phyloP scores from a whole-genome alignment of 2,329 filamentous ascomycete species.

The Ilyonectria robusta region DNA sequence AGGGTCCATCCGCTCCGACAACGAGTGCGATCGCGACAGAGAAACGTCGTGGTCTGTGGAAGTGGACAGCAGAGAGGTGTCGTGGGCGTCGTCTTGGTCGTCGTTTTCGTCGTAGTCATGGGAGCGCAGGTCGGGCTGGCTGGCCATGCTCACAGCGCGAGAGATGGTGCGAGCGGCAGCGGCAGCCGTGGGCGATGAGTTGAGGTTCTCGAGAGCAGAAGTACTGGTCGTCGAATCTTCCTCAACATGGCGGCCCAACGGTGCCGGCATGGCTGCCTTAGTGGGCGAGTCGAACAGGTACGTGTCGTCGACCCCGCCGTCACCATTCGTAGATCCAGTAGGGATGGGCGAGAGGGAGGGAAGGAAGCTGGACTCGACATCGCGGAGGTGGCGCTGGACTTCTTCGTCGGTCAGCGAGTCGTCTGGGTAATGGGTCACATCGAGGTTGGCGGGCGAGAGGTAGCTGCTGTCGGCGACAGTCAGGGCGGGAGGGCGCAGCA shows the following conservation, averaged over 20 bases:
- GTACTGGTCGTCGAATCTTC: constrained; percentile 56
- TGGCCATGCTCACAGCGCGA: constrained; percentile 64
- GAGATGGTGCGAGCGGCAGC: constrained; percentile 68
- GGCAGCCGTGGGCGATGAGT: constrained; percentile 70
- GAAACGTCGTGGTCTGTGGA: constrained; percentile 49
- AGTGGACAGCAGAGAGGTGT: constrained; percentile 50
- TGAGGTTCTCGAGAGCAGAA: constrained; percentile 66
- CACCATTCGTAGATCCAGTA: constrained; percentile 56
- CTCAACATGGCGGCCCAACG: constrained; percentile 36
- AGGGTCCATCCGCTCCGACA: constrained; percentile 56
- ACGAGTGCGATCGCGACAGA: constrained; percentile 51
- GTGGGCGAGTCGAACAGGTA: constrained; percentile 68
- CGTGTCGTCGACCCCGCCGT: constrained; percentile 66
- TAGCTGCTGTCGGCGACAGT: constrained; percentile 57
- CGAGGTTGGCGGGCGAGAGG: constrained; percentile 57
- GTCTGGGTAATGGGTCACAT: constrained; percentile 52
- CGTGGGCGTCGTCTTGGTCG: constrained; percentile 44
- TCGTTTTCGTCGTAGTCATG: constrained; percentile 44
- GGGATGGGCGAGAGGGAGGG: constrained; percentile 70
- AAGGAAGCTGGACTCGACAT: constrained; percentile 77
- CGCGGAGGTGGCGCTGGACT: constrained; percentile 70
- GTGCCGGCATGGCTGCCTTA: constrained; percentile 50
- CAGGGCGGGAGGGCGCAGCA: constrained; percentile 36
- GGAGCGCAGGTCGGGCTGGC: constrained; percentile 45
- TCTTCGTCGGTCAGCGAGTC: constrained; percentile 68